Base-by-base conservation (phyloP, 345 rosid species). In the Arabis hirsuta region DNA sequence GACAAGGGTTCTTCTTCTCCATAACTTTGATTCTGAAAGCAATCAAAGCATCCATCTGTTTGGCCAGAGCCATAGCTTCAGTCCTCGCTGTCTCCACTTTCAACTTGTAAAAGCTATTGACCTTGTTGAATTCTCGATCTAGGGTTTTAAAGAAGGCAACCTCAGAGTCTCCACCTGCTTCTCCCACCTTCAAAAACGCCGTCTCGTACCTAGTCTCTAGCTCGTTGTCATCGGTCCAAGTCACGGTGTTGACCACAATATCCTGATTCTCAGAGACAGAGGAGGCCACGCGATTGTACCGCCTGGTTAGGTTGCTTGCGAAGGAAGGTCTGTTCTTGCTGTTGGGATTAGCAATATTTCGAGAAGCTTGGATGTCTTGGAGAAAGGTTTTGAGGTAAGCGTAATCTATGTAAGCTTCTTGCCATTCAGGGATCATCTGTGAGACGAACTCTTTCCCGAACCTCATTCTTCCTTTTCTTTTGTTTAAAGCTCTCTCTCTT, bases 371-470 rank as follows among this genome's bases (percentile, higher is more conserved):
- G 2, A 85, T 27, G 1, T 79, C 79, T 76, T 86, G 86, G 76
- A 90, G 78, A 39, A 84, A 14, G 20, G 71, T 39, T 62, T 90
- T 90, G 63, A 90, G 84, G 60, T 56, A 26, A 51, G 69, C 77
- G 82, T 88, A 91, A 45, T 91, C 84, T 84, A 91, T 79, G 74
- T 91, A 91, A 55, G 96, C 97, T 43, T 83, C 84, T 42, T 82
- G 84, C 96, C 97, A 91, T 73, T 91, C 97, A 19, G 76, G 91
- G 67, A 88, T 88, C 91, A 87, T 74, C 31, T 91, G 87, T 9
- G 85, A 76, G 12, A 72, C 69, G 53, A 91, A 91, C 72, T 88
- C 91, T 73, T 85, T 86, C 19, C 90, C 96, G 22, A 90, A 90
- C 82, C 84, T 90, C 96, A 90, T 90, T 46, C 52, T 76, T 73